phyloP scores from a whole-genome alignment of 805 yeast species.

The Pichia sporocuriosa region DNA sequence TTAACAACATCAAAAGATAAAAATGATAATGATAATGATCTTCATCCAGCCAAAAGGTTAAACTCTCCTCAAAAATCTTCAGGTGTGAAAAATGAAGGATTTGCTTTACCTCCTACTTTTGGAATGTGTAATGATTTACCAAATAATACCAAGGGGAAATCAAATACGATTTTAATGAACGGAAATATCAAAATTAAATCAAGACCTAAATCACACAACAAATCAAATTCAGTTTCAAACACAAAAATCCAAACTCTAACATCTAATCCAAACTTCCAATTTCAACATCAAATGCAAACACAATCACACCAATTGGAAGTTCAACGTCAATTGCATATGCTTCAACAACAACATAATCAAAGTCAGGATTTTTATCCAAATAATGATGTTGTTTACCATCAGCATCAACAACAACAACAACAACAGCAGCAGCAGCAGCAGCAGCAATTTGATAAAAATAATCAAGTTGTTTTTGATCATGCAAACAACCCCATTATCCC shows the following conservation, averaged over 20 bases:
- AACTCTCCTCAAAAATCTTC: conserved; percentile 3
- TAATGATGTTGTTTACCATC: too few species aligned
- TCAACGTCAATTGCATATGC: conserved; percentile 11
- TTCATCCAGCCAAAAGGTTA: background rate
- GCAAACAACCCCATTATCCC: background rate
- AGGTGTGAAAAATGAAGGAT: background rate
- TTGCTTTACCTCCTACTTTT: conserved; percentile 15
- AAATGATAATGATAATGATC: background rate
- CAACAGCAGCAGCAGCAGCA: conserved; percentile 6
- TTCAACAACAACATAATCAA: conserved; percentile 18
- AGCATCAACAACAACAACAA: conserved; percentile 1
- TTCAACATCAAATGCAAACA: conserved; percentile 1
- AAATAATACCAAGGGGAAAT: too few species aligned
- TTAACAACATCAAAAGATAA: background rate
- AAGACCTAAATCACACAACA: background rate
- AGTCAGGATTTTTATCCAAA: too few species aligned
- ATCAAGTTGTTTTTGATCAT: background rate
- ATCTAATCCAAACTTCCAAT: conserved; percentile 1
- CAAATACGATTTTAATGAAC: too few species aligned
- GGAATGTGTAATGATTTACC: conserved; percentile 11
- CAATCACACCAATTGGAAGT: conserved; percentile 10
- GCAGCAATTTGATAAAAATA: conserved; percentile 10
- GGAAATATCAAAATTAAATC: background rate
- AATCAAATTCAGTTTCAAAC: conserved; percentile 4
- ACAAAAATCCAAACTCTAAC: too few species aligned